Evolutionary conservation across 164 flowering plant species (phyloP).

Genomic region (Macadamia integrifolia): DNA sequence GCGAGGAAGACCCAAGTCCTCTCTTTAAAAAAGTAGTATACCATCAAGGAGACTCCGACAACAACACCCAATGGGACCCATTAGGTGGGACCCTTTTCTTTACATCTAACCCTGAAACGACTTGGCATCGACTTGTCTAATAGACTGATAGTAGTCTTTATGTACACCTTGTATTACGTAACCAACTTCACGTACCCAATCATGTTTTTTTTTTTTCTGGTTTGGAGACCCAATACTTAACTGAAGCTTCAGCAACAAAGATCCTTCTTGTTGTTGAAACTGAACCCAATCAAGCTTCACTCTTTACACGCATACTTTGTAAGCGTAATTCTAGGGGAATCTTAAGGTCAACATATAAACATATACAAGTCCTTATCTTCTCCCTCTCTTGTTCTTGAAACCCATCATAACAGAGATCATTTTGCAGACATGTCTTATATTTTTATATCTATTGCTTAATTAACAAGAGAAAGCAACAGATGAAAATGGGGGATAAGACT

Average conservation of each 20-base stretch:
- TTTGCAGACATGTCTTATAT: neutral
- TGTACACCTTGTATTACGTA: constrained; percentile 39
- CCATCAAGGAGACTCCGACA: constrained; percentile 9
- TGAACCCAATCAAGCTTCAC: too few relatives aligned
- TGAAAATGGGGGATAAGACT: neutral
- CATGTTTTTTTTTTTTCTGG: neutral
- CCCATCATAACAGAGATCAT: too few relatives aligned
- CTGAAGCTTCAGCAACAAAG: too few relatives aligned
- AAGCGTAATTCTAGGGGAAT: too few relatives aligned
- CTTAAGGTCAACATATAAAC: too few relatives aligned
- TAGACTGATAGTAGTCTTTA: constrained; percentile 18
- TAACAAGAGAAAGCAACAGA: neutral
- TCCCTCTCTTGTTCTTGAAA: too few relatives aligned
- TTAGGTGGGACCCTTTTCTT: neutral
- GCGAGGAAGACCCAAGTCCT: constrained; percentile 1
- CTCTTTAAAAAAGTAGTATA: neutral
- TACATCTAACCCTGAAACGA: constrained; percentile 80
- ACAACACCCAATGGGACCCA: constrained; percentile 29
- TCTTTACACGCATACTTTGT: too few relatives aligned
- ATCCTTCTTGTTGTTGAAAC: too few relatives aligned
- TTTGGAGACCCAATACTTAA: neutral
- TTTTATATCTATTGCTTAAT: neutral
- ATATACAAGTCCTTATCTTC: too few relatives aligned
- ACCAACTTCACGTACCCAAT: constrained; percentile 37
- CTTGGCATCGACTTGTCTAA: constrained; percentile 39